Evolutionary conservation across 345 rosid species (phyloP), one percentile per base, ranked within the genome.

Genomic region (Brassica napus): DNA sequence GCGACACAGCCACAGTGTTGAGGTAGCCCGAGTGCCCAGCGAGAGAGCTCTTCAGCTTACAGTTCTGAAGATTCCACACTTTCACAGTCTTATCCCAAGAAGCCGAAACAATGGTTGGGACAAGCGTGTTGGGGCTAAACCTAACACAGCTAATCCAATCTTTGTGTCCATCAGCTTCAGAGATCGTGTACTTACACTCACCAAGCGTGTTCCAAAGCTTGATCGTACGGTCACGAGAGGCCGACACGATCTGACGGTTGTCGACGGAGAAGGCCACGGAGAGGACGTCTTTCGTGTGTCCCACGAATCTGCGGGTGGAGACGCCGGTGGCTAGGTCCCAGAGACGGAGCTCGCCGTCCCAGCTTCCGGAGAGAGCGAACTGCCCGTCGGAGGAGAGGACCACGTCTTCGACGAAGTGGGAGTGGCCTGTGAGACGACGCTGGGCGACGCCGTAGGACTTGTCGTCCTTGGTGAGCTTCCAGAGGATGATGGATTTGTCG

Each of bases 311-410:
- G 9, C 97, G 92, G 1, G 97, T 87, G 23, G 94, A 83, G 39
- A 68, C 77, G 0, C 98, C 98, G 16, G 91, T 31, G 10, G 82
- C 79, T 3, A 94, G 87, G 47, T 94, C 98, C 98, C 98, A 94
- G 12, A 94, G 97, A 55, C 98, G 97, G 39, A 94, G 97, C 93
- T 94, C 98, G 24, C 97, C 90, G 74, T 94, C 98, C 98, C 98
- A 94, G 35, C 94, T 86, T 24, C 98, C 97, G 23, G 98, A 91
- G 72, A 94, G 97, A 9, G 98, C 98, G 73, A 92, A 94, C 86
- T 92, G 97, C 10, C 97, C 90, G 59, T 94, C 98, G 8, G 94
- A 94, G 3, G 99, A 95, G 54, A 95, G 94, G 8, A 93, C 99
- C 0, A 93, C 99, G 35, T 95, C 99, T 83, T 95, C 86, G 0